Base-by-base conservation (phyloP, 78 protist species). In the Dictyostelium purpureum region DNA sequence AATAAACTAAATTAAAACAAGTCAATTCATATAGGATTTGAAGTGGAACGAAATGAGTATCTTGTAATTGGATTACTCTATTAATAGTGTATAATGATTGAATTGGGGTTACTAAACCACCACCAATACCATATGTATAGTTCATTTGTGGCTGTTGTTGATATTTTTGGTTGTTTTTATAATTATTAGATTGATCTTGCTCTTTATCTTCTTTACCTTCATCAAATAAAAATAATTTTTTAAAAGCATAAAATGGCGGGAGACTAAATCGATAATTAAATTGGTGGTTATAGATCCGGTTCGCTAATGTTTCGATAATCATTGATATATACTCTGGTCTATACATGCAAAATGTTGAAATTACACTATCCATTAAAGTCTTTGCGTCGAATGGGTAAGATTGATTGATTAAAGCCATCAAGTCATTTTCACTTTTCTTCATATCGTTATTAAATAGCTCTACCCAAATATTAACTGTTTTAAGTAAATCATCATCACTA, bases 101-200 rank as follows among this genome's bases (percentile, higher is more conserved):
- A 14, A 10, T 63, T 63, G 71, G 71, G 26, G 33, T 43, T 0
- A 16, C n/a, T 33, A 63, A 63, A 31, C 71, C 71, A 63, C 71
- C 71, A 63, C 71, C 71, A 14, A 63, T 33, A 31, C 71, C 71
- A 63, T 63, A 63, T 31, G 71, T 63, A 16, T 63, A 63, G 6
- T 63, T 63, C 71, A 63, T 63, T 33, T 63, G 71, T 63, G 38
- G 71, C 16, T 69, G 52, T 38, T 63, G 19, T 63, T 63, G 73
- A 31, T 65, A n/a, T 65, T 33, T 11, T 35, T 65, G 54, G 31
- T 61, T n/a, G 31, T n/a, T n/a, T 61, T 61, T n/a, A 49, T 49
- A 49, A 11, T 49, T 49, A 11, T 10, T 40, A 31, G 2, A 56
- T n/a, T 56, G 2, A 56, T 56, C 37, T 56, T 18, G 19, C 11